These are phyloP conservation scores for Komagataella mondaviorum DNA, from an alignment of 805 yeast species.

Conservation along the genomic window DNA sequence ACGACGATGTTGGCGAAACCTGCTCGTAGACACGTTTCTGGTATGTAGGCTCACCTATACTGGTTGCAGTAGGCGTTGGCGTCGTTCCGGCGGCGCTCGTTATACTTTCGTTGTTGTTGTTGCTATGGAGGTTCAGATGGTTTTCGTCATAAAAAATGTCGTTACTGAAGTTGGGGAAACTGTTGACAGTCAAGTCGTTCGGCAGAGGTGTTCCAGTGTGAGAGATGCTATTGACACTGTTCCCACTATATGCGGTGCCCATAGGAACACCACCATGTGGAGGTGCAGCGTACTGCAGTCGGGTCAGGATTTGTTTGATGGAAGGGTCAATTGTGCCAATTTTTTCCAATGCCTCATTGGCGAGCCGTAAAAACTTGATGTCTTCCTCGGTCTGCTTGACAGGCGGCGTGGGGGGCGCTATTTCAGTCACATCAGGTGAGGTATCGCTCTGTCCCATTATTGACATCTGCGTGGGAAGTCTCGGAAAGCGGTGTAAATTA, in stretches of 20 bases:
- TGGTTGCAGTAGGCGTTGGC: background rate
- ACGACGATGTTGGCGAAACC: background rate
- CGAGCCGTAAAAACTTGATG: conserved; percentile 38
- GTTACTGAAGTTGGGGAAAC: conserved; percentile 1
- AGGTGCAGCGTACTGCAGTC: conserved; percentile 44
- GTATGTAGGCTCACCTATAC: background rate
- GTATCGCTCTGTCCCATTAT: background rate
- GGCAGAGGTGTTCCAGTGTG: background rate
- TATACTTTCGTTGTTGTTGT: background rate
- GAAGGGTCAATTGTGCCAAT: conserved; percentile 45
- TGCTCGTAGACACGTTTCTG: background rate
- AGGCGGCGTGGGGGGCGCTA: background rate
- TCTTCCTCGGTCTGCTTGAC: conserved; percentile 27
- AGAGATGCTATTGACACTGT: background rate
- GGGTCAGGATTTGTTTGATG: conserved; percentile 38
- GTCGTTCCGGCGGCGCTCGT: background rate
- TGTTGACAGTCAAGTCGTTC: background rate
- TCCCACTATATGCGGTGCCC: background rate
- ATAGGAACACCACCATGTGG: conserved; percentile 42
- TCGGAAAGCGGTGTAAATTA: background rate
- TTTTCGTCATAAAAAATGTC: conserved; percentile 1
- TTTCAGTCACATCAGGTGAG: background rate
- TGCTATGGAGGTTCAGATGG: background rate
- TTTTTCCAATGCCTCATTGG: conserved; percentile 43
- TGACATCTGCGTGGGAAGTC: background rate